Evolutionary conservation across 2,329 filamentous ascomycete species (phyloP).

Genomic region (Ophiostoma triangulosporum): DNA sequence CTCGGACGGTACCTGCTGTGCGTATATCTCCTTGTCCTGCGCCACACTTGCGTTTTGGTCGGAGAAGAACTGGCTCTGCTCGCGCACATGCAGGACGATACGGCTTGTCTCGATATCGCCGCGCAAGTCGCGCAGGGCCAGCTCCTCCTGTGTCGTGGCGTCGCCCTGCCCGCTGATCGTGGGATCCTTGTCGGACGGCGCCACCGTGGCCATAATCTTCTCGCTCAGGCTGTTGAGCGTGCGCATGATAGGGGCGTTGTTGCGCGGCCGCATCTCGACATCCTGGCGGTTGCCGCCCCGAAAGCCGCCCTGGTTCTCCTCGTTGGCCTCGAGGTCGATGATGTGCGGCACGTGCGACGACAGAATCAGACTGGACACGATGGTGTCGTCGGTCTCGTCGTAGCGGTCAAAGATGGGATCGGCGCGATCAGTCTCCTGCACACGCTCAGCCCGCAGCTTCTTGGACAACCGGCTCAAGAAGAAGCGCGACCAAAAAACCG

Average conservation of each 20-base stretch:
- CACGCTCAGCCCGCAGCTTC: constrained; percentile 78
- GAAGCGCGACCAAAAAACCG: constrained; percentile 85
- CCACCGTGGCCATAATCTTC: constrained; percentile 82
- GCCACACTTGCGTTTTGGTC: constrained; percentile 31
- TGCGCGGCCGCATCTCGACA: constrained; percentile 71
- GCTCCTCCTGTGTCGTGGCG: constrained; percentile 52
- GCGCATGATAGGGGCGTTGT: constrained; percentile 76
- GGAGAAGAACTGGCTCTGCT: constrained; percentile 73
- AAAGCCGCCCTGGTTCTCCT: constrained; percentile 81
- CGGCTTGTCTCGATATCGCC: constrained; percentile 61
- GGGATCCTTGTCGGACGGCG: constrained; percentile 59
- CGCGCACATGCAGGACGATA: constrained; percentile 74
- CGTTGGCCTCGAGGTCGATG: constrained; percentile 86
- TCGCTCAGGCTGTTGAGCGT: constrained; percentile 84
- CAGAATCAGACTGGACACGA: constrained; percentile 37
- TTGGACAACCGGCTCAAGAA: constrained; percentile 86
- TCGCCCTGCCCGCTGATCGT: constrained; percentile 53
- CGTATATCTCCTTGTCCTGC: constrained; percentile 39
- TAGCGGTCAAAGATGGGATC: constrained; percentile 77
- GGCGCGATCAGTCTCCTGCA: constrained; percentile 60
- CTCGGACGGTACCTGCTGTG: constrained; percentile 54
- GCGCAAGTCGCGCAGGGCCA: constrained; percentile 68
- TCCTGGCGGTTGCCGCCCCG: constrained; percentile 75
- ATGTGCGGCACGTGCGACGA: constrained; percentile 67
- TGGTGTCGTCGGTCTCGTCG: constrained; percentile 55